Percentiles rank a stretch among this genome's conserved stretches.
phyloP scores from a whole-genome alignment of 139 green algal genomes.

The Zygnema cylindricum region DNA sequence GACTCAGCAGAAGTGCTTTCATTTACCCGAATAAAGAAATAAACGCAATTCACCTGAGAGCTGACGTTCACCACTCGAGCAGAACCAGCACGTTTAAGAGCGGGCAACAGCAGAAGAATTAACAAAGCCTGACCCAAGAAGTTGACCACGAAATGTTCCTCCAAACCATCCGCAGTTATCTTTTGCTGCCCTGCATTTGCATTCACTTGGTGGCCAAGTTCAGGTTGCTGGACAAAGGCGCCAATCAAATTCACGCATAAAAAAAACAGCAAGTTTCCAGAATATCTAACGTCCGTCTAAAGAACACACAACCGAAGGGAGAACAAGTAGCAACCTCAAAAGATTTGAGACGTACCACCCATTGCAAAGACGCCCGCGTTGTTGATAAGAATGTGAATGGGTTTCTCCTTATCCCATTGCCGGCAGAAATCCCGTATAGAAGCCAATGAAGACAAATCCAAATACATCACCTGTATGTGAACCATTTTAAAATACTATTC shows the following conservation, averaged over 20 bases:
- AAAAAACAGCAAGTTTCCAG: no score
- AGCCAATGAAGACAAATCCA: slow-evolving; percentile 56
- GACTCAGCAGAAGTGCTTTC: no score
- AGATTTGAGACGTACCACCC: slow-evolving; percentile 27
- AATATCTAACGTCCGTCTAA: no score
- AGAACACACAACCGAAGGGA: no score
- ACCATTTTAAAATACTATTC: neutral
- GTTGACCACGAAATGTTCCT: slow-evolving; percentile 60
- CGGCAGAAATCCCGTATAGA: slow-evolving; percentile 35
- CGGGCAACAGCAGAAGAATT: slow-evolving; percentile 49
- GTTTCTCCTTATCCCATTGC: neutral
- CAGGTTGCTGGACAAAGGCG: no score
- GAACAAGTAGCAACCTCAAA: no score
- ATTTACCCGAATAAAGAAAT: no score
- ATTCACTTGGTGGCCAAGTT: no score
- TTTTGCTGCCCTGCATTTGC: neutral
- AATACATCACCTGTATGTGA: slow-evolving; percentile 46
- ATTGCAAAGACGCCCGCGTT: slow-evolving; percentile 59
- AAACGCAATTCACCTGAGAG: no score
- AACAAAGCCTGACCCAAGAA: slow-evolving; percentile 39
- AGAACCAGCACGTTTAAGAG: slow-evolving; percentile 4
- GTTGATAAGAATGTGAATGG: slow-evolving; percentile 57
- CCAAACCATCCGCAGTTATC: slow-evolving; percentile 33
- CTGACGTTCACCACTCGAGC: slow-evolving; percentile 50
- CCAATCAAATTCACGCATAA: no score